Evolutionary conservation across 2,329 filamentous ascomycete species (phyloP), one percentile per base, ranked within the genome.

Genomic region (Daldinia sp.): DNA sequence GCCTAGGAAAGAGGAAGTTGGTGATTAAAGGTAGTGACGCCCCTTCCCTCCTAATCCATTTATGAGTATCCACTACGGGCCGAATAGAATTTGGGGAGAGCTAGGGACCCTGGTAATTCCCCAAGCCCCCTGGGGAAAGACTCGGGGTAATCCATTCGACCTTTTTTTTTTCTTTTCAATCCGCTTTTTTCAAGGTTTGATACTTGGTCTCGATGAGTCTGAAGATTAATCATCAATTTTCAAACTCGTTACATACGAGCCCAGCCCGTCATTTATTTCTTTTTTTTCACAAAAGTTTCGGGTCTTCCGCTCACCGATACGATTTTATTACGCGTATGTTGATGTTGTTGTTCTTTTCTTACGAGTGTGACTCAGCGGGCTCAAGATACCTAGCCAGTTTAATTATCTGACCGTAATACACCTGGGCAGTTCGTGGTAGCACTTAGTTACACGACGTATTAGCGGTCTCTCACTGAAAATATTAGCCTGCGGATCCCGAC

Each of bases 81-180:
- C 69, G 69, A 72, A 72, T 72, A 72, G 64, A 69, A 61, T 35
- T 69, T 65, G 67, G 63, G 57, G 60, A 67, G 64, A 65, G 46
- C 69, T 68, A 56, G 69, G 64, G 67, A 44, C 50, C 58, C 58
- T 26, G 44, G 57, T 28, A 12, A 28, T 39, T 46, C 28, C 42
- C 56, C 37, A 59, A 48, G 7, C 35, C 30, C 56, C 26, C 69
- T 56, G 67, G 67, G 64, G 67, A 69, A 69, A 44, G 18, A 48
- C 53, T 72, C 67, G 69, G 64, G 67, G 63, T 68, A 70, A 48
- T 65, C 64, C 64, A 30, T 55, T 63, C 15, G 5, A 50, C n/a
- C 23, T 44, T 56, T 57, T 39, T 39, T 33, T 33, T 33, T 33
- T 10, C 20, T 23, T 33, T 10, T 35, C 20, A 23, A 57, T 51